Conservation (phyloP, 2,329 filamentous ascomycete species). For the Botrytis cinerea region DNA sequence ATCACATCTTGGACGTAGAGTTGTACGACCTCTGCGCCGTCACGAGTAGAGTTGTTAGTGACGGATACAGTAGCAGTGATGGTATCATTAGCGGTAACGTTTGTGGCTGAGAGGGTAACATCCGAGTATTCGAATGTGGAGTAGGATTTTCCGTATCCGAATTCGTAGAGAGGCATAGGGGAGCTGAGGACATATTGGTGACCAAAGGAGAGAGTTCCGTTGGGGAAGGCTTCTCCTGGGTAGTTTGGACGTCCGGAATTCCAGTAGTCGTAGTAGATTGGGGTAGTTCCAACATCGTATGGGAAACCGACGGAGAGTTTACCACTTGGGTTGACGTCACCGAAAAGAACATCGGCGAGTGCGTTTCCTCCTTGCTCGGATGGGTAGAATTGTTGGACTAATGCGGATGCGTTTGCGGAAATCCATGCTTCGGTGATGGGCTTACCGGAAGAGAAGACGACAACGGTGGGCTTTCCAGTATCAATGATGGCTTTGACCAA, state of each 20-base stretch:
- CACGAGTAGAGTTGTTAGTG: conserved; percentile 58
- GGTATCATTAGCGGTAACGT: conserved; percentile 47
- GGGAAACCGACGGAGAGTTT: conserved; percentile 75
- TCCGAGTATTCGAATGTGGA: conserved; percentile 59
- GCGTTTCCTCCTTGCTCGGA: conserved; percentile 82
- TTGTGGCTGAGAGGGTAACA: conserved; percentile 46
- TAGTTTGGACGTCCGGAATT: conserved; percentile 78
- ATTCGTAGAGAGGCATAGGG: conserved; percentile 77
- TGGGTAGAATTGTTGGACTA: conserved; percentile 75
- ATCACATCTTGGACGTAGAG: conserved; percentile 55
- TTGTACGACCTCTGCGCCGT: conserved; percentile 57
- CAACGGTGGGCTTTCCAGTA: conserved; percentile 72
- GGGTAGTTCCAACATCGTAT: conserved; percentile 64
- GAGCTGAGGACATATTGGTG: conserved; percentile 83
- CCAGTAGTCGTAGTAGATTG: conserved; percentile 71
- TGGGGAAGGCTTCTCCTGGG: conserved; percentile 70
- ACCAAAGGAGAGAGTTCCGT: conserved; percentile 74
- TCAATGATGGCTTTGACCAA: conserved; percentile 68
- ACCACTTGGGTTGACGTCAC: conserved; percentile 67
- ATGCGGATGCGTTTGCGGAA: conserved; percentile 61
- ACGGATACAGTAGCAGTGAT: conserved; percentile 56
- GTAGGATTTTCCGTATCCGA: conserved; percentile 79
- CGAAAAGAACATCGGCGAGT: conserved; percentile 76
- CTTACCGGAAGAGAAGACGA: conserved; percentile 81
- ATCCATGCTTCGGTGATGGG: conserved; percentile 75